Base-by-base conservation (phyloP, 148 eudicot species). In the Fagopyrum esculentum region DNA sequence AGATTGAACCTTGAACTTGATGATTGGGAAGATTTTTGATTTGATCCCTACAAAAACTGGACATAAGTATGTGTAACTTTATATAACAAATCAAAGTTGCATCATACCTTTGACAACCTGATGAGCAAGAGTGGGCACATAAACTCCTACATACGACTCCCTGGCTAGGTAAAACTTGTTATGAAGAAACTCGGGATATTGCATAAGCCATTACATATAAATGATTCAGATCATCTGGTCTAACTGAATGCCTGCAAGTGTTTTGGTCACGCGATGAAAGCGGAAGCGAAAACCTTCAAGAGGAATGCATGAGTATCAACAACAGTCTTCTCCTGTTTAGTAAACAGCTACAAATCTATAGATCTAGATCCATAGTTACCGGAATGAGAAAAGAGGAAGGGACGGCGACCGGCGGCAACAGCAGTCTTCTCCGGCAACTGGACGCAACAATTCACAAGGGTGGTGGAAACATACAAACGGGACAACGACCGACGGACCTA, bases 121-220 rank as follows among this genome's bases (percentile, higher is more conserved):
- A 16, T 82, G 60, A 26, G 89, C 85, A 76, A 86, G 89, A 19
- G 89, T 86, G 6, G 89, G 89, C 22, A 86, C 83, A 76, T 86
- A 86, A 50, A 86, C 64, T 9, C 89, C 89, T 40, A 82, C 85
- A 69, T 86, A 86, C 3, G 89, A 86, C 75, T 86, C 89, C 29
- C 87, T 87, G 8, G 84, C 77, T 40, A 84, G 77, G 79, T 82
- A 86, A 71, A 86, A 86, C 30, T 80, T 79, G 75, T 82, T 84
- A 22, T 80, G 71, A 15, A 71, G 60, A 66, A 84, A 86, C 68
- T 84, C 87, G 6, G 85, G 77, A 30, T 72, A 84, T 50, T 78
- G 73, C 75, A 75, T 64, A 68, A 86, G 78, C 89, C 89, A 86
- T 86, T 86, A 77, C 8, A 47, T 13, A 54, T 47, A 73, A 35